phyloP scores from a whole-genome alignment of 2,329 filamentous ascomycete species.

The Didymosphaeria variabile region DNA sequence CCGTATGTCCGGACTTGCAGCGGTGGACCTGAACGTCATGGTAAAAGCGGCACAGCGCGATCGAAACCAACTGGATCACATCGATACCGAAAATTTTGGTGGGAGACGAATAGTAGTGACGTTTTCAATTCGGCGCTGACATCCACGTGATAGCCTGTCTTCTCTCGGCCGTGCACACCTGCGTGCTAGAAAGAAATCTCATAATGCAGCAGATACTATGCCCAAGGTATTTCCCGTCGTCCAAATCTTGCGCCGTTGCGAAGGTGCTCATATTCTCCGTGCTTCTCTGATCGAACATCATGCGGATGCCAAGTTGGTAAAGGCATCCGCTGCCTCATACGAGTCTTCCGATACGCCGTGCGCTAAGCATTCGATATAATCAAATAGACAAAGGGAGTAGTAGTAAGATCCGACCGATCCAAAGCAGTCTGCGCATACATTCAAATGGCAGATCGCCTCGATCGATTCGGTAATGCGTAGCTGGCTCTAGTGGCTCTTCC shows the following conservation, averaged over 20 bases:
- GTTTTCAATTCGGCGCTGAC: not conserved
- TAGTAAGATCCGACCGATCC: not conserved
- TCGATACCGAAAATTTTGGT: not conserved
- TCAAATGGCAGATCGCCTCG: not conserved
- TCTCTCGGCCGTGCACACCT: not conserved
- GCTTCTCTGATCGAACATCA: not conserved
- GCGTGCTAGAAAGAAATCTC: not conserved
- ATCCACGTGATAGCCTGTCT: not conserved
- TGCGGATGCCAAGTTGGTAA: not conserved
- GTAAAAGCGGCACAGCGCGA: too few relatives aligned
- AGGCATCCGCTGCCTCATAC: not conserved
- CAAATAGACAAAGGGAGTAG: not conserved
- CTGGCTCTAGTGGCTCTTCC: constrained; percentile 44
- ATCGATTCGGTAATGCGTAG: not conserved
- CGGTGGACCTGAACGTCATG: too few relatives aligned
- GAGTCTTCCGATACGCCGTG: constrained; percentile 6
- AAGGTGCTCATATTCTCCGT: not conserved
- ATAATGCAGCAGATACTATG: constrained; percentile 12
- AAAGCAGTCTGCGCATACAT: not conserved
- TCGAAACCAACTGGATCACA: not conserved
- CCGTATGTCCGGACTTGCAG: not conserved
- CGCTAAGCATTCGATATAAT: constrained; percentile 2
- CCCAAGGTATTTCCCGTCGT: constrained; percentile 12
- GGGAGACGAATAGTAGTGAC: not conserved
- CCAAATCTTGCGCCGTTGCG: constrained; percentile 2